Evolutionary conservation across 768 basidiomycete genomes (phyloP).

Genomic region (Russula emetica): DNA sequence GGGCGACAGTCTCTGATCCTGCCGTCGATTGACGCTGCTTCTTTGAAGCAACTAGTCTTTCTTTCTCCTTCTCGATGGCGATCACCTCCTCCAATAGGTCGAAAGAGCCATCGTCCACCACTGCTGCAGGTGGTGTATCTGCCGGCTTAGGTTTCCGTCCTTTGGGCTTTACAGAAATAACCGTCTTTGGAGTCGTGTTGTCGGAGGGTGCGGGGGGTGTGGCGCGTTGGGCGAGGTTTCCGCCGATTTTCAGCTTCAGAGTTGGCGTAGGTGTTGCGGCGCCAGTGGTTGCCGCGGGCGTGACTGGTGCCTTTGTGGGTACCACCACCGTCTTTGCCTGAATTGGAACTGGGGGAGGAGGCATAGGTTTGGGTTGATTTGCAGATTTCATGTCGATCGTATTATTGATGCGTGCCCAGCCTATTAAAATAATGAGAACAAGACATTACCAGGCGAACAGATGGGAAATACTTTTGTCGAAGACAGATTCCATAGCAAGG

Average conservation of each 20-base stretch:
- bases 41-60: slow-evolving; percentile 28
- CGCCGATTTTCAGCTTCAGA: slow-evolving; percentile 36
- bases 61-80: slow-evolving; percentile 55
- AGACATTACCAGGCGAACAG: slow-evolving; percentile 3
- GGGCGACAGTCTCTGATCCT: slow-evolving; percentile 23
- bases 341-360: slow-evolving; percentile 28
- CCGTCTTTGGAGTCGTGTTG: slow-evolving; percentile 10
- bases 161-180: slow-evolving; percentile 30
- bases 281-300: slow-evolving; percentile 1
- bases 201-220: slow-evolving; percentile 27
- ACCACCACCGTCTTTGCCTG: slow-evolving; percentile 5
- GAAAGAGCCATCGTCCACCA: slow-evolving; percentile 67
- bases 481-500: slow-evolving; percentile 68
- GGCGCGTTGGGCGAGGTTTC: slow-evolving; percentile 27
- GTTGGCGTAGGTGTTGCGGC: slow-evolving; percentile 35
- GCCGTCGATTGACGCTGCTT: slow-evolving; percentile 29
- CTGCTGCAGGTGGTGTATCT: slow-evolving; percentile 48
- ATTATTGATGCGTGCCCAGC: slow-evolving; percentile 85
- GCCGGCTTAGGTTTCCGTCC: slow-evolving; percentile 43
- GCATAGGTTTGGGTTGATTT: slow-evolving; percentile 31
- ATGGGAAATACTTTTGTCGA: slow-evolving; percentile 69
- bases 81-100: slow-evolving; percentile 79
- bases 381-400: slow-evolving; percentile 62
- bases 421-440: slow-evolving; percentile 38
- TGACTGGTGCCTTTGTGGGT: slow-evolving; percentile 9